A percentile compares a stretch with the other conserved stretches of the same genome.
Conservation (phyloP, 306 rosid genomes). For the Rubus idaeus region DNA sequence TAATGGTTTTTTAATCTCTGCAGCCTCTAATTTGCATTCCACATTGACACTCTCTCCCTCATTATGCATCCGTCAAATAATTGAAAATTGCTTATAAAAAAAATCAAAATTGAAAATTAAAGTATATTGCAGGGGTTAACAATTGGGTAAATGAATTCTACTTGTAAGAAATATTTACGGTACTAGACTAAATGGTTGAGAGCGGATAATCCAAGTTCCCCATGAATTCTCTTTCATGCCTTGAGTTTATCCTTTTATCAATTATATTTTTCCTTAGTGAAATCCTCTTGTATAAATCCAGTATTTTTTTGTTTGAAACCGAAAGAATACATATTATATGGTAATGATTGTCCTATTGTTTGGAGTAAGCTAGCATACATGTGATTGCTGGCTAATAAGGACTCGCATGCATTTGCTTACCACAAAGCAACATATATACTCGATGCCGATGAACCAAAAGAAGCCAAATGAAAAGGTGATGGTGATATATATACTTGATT, state of each 20-base stretch:
- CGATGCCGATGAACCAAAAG: neutral
- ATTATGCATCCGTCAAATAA: neutral
- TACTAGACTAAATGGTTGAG: too few relatives aligned
- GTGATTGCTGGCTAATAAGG: conserved; percentile 14
- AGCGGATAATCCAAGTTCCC: neutral
- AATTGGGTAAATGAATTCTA: too few relatives aligned
- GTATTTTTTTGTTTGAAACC: neutral
- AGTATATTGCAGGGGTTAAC: too few relatives aligned
- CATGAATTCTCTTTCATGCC: neutral
- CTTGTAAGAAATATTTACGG: too few relatives aligned
- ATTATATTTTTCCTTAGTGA: neutral
- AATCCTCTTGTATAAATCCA: neutral
- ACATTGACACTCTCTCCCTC: conserved; percentile 6
- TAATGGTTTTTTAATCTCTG: neutral
- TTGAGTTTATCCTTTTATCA: too few relatives aligned
- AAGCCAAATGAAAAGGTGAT: conserved; percentile 15
- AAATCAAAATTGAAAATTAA: too few relatives aligned
- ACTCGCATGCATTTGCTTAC: conserved; percentile 3
- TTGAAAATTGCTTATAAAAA: neutral
- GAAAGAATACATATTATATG: neutral
- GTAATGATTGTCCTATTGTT: neutral
- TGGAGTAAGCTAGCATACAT: neutral
- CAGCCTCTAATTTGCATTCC: neutral
- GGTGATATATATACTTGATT: neutral
- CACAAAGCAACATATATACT: neutral